Conservation (phyloP, 2,329 filamentous ascomycete genomes). For the Fusarium sp. region DNA sequence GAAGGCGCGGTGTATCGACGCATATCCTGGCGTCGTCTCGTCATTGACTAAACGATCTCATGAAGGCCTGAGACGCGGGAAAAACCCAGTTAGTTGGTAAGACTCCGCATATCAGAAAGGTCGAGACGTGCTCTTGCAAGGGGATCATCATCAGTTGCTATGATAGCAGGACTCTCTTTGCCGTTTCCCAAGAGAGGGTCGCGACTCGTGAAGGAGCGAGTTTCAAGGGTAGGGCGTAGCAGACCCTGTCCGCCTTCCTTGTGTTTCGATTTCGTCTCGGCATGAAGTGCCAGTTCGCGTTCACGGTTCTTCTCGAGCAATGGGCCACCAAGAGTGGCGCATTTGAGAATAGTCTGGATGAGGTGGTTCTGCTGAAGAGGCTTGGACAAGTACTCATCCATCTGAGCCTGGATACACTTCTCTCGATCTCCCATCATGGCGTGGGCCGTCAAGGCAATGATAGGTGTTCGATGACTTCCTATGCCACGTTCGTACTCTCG, state of each 20-base stretch:
- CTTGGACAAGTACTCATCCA: constrained; percentile 99
- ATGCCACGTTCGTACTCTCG: constrained; percentile 91
- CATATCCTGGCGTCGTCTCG: constrained; percentile 20
- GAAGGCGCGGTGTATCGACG: constrained; percentile 9
- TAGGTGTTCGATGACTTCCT: constrained; percentile 86
- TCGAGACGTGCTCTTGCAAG: constrained; percentile 65
- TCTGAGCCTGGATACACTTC: constrained; percentile 98
- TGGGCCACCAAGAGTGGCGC: constrained; percentile 88
- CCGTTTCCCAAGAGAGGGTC: constrained; percentile 68
- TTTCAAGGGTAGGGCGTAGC: constrained; percentile 61
- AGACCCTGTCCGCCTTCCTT: constrained; percentile 56
- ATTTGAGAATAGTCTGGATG: constrained; percentile 97
- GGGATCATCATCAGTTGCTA: constrained; percentile 62
- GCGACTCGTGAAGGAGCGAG: constrained; percentile 77
- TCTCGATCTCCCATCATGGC: constrained; percentile 99
- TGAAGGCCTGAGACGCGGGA: constrained; percentile 45
- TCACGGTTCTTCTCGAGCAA: constrained; percentile 82
- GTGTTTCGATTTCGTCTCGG: constrained; percentile 61
- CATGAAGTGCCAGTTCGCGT: constrained; percentile 67
- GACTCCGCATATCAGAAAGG: constrained; percentile 56
- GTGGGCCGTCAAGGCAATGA: constrained; percentile 96
- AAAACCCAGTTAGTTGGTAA: constrained; percentile 52
- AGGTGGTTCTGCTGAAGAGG: constrained; percentile 96
- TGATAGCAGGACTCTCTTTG: constrained; percentile 72
- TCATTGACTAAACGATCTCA: constrained; percentile 50